A percentile compares a stretch with the other conserved stretches of the same genome.
phyloP scores from a whole-genome alignment of 1,284 basidiomycete genomes.

The Boletus sp. region DNA sequence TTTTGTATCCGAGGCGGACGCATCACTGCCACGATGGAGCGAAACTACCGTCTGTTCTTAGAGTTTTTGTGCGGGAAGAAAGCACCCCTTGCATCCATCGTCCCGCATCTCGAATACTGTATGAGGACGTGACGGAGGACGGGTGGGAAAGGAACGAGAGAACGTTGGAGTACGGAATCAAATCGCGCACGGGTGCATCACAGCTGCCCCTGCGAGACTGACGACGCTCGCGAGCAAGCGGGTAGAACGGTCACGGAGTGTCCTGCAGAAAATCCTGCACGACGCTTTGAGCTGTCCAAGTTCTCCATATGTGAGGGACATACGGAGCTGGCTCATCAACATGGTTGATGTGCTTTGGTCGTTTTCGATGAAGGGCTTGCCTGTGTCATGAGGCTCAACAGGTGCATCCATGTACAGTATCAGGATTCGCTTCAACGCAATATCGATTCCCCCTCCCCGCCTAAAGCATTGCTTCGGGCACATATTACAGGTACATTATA shows the following conservation, averaged over 20 bases:
- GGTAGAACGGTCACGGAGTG: neutral
- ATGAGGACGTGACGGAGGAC: slow-evolving; percentile 1
- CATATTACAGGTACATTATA: neutral
- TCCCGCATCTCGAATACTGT: neutral
- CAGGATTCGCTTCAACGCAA: too few species aligned
- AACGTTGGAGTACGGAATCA: slow-evolving; percentile 1
- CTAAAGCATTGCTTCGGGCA: neutral
- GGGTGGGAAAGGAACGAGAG: neutral
- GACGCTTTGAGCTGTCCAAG: neutral
- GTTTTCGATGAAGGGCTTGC: neutral
- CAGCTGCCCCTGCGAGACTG: neutral
- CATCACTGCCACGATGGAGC: neutral
- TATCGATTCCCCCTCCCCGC: too few species aligned
- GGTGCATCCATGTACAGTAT: too few species aligned
- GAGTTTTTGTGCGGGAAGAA: slow-evolving; percentile 1
- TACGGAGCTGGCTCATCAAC: neutral
- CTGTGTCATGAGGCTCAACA: too few species aligned
- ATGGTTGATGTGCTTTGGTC: neutral
- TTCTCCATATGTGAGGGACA: neutral
- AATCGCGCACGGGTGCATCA: slow-evolving; percentile 1
- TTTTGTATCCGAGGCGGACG: neutral
- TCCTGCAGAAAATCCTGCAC: slow-evolving; percentile 1
- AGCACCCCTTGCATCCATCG: neutral
- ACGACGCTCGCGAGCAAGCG: neutral
- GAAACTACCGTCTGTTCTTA: slow-evolving; percentile 1